A percentile compares a stretch with the other conserved stretches of the same genome.
phyloP scores from a whole-genome alignment of 106 monocot genomes.

The Acorus calamus region DNA sequence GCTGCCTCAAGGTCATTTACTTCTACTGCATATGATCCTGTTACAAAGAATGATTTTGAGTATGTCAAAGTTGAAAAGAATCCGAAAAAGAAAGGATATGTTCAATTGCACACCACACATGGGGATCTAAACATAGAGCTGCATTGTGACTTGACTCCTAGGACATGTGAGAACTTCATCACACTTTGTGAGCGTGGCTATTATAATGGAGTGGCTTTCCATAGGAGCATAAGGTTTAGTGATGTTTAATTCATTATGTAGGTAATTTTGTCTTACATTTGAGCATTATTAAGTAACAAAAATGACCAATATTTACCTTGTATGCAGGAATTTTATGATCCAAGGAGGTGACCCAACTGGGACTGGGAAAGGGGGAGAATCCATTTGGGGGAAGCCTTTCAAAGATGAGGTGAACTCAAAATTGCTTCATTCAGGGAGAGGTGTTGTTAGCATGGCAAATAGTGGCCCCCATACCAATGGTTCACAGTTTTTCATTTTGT shows the following conservation, averaged over 20 bases:
- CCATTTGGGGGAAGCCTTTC: too few relatives aligned
- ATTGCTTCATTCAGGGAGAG: conserved; percentile 29
- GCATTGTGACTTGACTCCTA: conserved; percentile 54
- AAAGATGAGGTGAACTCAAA: too few relatives aligned
- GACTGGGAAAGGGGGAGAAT: conserved; percentile 35
- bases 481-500: conserved; percentile 93
- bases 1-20: conserved; percentile 57
- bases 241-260: background rate
- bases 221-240: background rate
- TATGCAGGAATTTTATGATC: too few relatives aligned
- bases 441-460: conserved; percentile 99
- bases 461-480: conserved; percentile 96
- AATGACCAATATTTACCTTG: background rate
- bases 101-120: conserved; percentile 95
- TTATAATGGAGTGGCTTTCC: too few relatives aligned
- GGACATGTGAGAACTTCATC: too few relatives aligned
- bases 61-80: conserved; percentile 88
- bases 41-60: conserved; percentile 90
- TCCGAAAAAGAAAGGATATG: conserved; percentile 94
- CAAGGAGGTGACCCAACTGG: conserved; percentile 31
- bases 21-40: conserved; percentile 92
- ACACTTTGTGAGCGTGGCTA: too few relatives aligned
- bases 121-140: conserved; percentile 88
- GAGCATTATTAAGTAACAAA: too few relatives aligned
- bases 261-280: background rate